Percentiles rank a stretch among this genome's conserved stretches.
phyloP scores from a whole-genome alignment of 1,284 basidiomycete species.

The Hemileia vastatrix region DNA sequence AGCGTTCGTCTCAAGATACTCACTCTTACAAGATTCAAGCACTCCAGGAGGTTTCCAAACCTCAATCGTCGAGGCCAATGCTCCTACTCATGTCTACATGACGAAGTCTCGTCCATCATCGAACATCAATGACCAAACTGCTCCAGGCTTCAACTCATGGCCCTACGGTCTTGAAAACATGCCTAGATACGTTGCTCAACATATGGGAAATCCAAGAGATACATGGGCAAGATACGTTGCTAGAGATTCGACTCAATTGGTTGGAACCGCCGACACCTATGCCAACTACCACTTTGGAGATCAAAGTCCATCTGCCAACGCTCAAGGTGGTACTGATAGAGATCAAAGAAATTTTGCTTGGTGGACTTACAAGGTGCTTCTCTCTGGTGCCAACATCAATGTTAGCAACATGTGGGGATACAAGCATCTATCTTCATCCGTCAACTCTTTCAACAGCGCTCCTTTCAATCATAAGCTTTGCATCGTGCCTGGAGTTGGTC shows the following conservation, averaged over 20 bases:
- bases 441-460: not conserved
- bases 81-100: not conserved
- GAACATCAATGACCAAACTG: not conserved
- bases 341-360: not conserved
- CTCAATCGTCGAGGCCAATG: not conserved
- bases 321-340: not conserved
- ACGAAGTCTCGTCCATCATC: not conserved
- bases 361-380: not conserved
- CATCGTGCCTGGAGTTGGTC: not conserved
- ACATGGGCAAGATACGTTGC: not conserved
- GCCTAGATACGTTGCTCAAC: not conserved
- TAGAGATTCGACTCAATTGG: not conserved
- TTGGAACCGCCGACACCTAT: not conserved
- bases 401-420: not conserved
- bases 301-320: not conserved
- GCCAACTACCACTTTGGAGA: not conserved
- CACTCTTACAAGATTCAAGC: not conserved
- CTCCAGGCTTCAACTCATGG: conserved; percentile 1
- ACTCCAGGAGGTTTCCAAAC: not conserved
- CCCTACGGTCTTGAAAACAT: not conserved
- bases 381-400: not conserved
- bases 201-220: not conserved
- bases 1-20: not conserved
- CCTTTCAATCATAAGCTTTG: not conserved
- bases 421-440: not conserved